Evolutionary conservation across 768 basidiomycete species (phyloP).

Genomic region (Leccinum imitatum): DNA sequence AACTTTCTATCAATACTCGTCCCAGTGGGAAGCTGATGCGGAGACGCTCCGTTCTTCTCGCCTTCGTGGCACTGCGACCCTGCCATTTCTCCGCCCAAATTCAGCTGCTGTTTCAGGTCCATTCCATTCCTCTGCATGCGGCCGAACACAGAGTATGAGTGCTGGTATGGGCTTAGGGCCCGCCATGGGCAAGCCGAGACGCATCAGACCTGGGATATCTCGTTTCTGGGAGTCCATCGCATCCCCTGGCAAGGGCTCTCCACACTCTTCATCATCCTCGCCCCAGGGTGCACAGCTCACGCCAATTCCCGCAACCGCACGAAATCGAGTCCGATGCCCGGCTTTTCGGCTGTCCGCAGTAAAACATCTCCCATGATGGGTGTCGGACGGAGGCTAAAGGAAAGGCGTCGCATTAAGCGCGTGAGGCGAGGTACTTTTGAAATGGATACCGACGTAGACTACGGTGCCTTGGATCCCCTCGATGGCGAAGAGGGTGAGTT

Average conservation of each 20-base stretch:
- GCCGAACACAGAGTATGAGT: slow-evolving; percentile 29
- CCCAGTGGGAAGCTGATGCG: slow-evolving; percentile 21
- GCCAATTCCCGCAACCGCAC: slow-evolving; percentile 22
- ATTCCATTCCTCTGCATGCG: slow-evolving; percentile 28
- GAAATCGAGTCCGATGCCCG: slow-evolving; percentile 30
- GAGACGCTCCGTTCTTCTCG: slow-evolving; percentile 22
- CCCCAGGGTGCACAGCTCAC: slow-evolving; percentile 10
- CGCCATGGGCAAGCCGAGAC: slow-evolving; percentile 22
- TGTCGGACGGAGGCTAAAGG: slow-evolving; percentile 34
- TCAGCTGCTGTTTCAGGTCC: slow-evolving; percentile 24
- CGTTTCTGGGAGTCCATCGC: slow-evolving; percentile 35
- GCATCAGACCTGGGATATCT: slow-evolving; percentile 33
- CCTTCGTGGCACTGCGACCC: slow-evolving; percentile 23
- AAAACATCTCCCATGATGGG: slow-evolving; percentile 38
- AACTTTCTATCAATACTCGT: slow-evolving; percentile 33
- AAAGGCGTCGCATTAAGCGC: slow-evolving; percentile 35
- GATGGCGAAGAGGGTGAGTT: slow-evolving; percentile 87
- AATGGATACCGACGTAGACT: slow-evolving; percentile 40
- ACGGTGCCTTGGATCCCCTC: slow-evolving; percentile 62
- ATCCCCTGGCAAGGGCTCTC: slow-evolving; percentile 26
- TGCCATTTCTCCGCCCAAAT: slow-evolving; percentile 33
- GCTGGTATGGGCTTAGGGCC: slow-evolving; percentile 24
- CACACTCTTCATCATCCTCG: slow-evolving; percentile 4
- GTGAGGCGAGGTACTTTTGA: slow-evolving; percentile 31
- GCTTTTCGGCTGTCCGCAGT: slow-evolving; percentile 41